phyloP scores from a whole-genome alignment of 2,329 filamentous ascomycete species.

The Fusarium pseudoanthophilum region DNA sequence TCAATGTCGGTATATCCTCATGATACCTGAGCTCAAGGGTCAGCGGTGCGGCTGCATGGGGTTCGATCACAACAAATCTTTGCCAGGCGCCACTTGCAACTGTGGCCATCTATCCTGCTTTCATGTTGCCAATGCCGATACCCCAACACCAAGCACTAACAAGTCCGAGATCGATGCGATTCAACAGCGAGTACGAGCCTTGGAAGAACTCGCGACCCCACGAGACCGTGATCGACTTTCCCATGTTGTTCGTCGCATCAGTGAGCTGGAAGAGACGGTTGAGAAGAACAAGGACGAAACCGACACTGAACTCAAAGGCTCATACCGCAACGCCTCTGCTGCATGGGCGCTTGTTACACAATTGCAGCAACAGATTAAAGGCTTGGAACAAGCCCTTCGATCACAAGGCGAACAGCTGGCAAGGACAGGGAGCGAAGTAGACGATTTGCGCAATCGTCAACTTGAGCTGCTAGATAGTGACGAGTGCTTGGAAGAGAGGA shows the following conservation, averaged over 20 bases:
- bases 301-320: constrained; percentile 63
- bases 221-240: constrained; percentile 53
- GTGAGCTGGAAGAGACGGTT: constrained; percentile 63
- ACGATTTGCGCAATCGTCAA: constrained; percentile 59
- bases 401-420: constrained; percentile 56
- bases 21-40: constrained; percentile 66
- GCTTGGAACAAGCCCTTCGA: constrained; percentile 51
- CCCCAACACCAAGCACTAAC: constrained; percentile 61
- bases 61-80: constrained; percentile 64
- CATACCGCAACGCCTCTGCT: constrained; percentile 64
- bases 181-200: constrained; percentile 40
- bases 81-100: constrained; percentile 65
- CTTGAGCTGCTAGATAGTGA: constrained; percentile 62
- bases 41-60: constrained; percentile 68
- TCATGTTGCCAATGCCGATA: constrained; percentile 61
- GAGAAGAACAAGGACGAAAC: constrained; percentile 64
- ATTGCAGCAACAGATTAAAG: constrained; percentile 52
- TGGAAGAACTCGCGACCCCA: constrained; percentile 50
- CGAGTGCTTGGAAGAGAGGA: constrained; percentile 64
- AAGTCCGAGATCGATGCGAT: constrained; percentile 50
- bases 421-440: constrained; percentile 54
- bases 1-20: constrained; percentile 68
- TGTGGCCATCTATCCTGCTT: constrained; percentile 71
- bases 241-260: constrained; percentile 57
- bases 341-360: constrained; percentile 64